Base-by-base conservation (phyloP, 331 rosid genomes). In the Malus hybrid region DNA sequence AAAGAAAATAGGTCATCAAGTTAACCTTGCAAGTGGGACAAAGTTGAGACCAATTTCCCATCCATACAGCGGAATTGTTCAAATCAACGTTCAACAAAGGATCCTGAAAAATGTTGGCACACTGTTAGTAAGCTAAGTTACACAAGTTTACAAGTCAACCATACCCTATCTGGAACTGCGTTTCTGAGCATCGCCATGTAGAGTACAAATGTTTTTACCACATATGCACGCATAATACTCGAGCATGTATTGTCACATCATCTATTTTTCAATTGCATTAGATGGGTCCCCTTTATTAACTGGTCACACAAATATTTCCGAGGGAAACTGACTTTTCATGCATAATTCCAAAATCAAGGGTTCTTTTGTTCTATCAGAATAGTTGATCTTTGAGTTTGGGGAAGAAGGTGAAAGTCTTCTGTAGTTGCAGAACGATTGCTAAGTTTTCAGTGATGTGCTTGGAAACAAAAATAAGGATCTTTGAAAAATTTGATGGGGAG, bases 11-110 rank as follows among this genome's bases (percentile, higher is more conserved):
- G 70, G 78, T 26, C 66, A 80, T 19, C 11, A 53, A 67, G 75
- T 53, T 75, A 83, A 93, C 97, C 98, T 93, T 93, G 96, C 98
- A 93, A 72, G 98, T 89, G 66, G 97, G 98, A 74, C 98, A 93
- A 75, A 93, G 89, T 79, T 93, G 98, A 81, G 98, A 93, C 98
- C 98, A 93, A 79, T 93, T 91, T 80, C 98, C 98, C 61, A 61
- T 76, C 98, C 95, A 93, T 66, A 86, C 88, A 29, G 94, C 75
- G 75, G 97, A 87, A 68, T 75, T 86, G 84, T 88, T 88, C 82
- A 86, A 78, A 77, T 93, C 96, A 76, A 93, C 90, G 75, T 88
- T 87, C 87, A 88, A 85, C 70, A 91, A 83, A 52, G 88, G 92
- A 81, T 91, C 98, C 98, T 93, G 89, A 75, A 84, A 81, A 79